Base-by-base conservation (phyloP, 768 basidiomycete genomes). In the Auriscalpium microsporum region DNA sequence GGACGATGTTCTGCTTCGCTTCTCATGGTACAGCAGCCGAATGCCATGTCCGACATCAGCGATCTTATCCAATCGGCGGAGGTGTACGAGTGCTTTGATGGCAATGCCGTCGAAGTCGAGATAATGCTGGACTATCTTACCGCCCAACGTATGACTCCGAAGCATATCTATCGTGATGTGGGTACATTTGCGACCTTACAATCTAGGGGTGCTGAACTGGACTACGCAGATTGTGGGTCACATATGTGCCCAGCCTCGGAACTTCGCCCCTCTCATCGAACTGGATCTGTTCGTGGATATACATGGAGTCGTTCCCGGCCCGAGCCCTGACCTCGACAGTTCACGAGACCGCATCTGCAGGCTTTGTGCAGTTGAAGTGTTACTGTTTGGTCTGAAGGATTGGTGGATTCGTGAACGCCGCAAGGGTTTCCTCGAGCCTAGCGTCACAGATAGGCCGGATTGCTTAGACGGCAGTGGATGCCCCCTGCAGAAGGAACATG, bases 361-460 rank as follows among this genome's bases (percentile, higher is more conserved):
- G 58, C 68, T 80, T 44, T 92, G 89, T 64, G 86, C 90, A 1
- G 75, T 82, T 0, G 87, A 90, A 65, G 77, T 90, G 2, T 72
- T 91, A 16, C 71, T 90, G 3, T 87, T 82, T 74, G 89, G 89
- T 10, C 64, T 91, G 45, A 81, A 77, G 57, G 87, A 84, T 40
- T 92, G 89, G 89, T 91, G 90, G 88, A 71, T 90, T 36, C 73
- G 84, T 50, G 88, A 91, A 68, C 79, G 89, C 33, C 77, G 74
- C 69, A 86, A 83, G 62, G 88, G 84, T 14, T 76, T 79, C 59
- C 67, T 86, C 52, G 82, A 83, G 44, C 76, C 75, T 47, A 65
- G 64, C 45, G 66, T 87, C n/a, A 66, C 75, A 61, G 75, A 68
- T n/a, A 75, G 87, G 40, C 79, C 78, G 35, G 84, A 91, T 63